Base-by-base conservation (phyloP, 23 red algal species). In the Gracilariopsis chorda region DNA sequence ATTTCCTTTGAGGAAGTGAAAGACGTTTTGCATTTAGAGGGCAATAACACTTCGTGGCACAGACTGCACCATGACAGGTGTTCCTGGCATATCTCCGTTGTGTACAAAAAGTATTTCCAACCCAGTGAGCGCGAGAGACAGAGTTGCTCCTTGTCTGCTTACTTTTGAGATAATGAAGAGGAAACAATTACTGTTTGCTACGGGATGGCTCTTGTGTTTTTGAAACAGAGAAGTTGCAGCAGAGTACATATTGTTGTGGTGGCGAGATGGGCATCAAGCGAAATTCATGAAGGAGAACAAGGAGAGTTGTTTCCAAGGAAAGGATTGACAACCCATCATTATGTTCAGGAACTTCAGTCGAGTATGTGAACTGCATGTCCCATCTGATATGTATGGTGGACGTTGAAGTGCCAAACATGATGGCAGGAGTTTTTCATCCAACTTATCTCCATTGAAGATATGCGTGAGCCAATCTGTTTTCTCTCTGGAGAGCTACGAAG, bases 401-500 rank as follows among this genome's bases (percentile, higher is more conserved):
- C 45, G 44, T 37, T n/a, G 2, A 75, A 40, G 35, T 75, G 1
- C 10, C 7, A 19, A 77, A 51, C 48, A 8, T 1, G 4, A 52
- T 1, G 9, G 21, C 1, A 6, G 43, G 45, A 5, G 12, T 52
- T 1, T 52, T 29, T 36, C 4, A 8, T 32, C 23, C 16, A 21
- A 77, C 72, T 27, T 77, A 77, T 37, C 51, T 77, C n/a, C 28
- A 68, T 68, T 68, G 62, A 37, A 12, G 62, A 68, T 3, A 68
- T 68, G 33, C 33, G 3, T 40, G 62, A 68, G 33, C 33, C 33
- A 40, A 68, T 30, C 34, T 30, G 62, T 40, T 25, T 68, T 6
- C 33, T 68, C 1, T 12, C 9, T 0, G 62, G 62, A 68, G 7
- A 68, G 17, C 62, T 19, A 2, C 21, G 62, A 36, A 8, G 0